Evolutionary conservation across 116 monocot genomes (phyloP).

Genomic region (Posidonia oceanica): DNA sequence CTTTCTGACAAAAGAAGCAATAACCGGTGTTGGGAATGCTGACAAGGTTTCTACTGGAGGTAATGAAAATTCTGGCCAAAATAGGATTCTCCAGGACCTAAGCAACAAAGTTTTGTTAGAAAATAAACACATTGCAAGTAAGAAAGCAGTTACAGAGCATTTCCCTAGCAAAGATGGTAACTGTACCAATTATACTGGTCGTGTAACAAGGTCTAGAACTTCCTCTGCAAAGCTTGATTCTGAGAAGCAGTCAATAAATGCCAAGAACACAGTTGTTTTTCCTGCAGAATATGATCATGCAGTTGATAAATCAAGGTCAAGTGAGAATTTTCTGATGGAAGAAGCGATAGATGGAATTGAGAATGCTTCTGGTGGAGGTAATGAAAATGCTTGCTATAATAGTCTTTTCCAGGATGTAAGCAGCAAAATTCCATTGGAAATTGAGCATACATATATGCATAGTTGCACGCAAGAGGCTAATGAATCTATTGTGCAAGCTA

Average conservation of each 20-base stretch:
- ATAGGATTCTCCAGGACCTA: not conserved
- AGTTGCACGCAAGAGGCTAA: not conserved
- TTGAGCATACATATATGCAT: not conserved
- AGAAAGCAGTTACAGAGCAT: not conserved
- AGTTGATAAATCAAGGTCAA: not conserved
- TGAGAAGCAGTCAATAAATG: slow-evolving; percentile 8
- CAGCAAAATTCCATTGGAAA: not conserved
- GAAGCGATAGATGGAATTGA: not conserved
- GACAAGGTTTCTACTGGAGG: too few species aligned
- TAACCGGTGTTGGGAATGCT: too few species aligned
- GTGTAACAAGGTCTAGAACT: slow-evolving; percentile 4
- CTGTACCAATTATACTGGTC: not conserved
- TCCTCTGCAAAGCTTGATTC: slow-evolving; percentile 4
- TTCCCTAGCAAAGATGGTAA: not conserved
- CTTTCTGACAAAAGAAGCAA: too few species aligned
- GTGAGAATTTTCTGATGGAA: not conserved
- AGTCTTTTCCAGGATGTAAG: not conserved
- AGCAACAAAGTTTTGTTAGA: not conserved
- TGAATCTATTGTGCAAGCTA: not conserved
- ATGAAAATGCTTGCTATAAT: not conserved
- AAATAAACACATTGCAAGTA: not conserved
- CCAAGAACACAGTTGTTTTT: not conserved
- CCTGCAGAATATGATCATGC: slow-evolving; percentile 1
- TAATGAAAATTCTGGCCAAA: too few species aligned
- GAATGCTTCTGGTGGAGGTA: not conserved